These are phyloP conservation scores for Anacardium occidentale DNA, from an alignment of 345 rosid genomes.

Conservation along the genomic window DNA sequence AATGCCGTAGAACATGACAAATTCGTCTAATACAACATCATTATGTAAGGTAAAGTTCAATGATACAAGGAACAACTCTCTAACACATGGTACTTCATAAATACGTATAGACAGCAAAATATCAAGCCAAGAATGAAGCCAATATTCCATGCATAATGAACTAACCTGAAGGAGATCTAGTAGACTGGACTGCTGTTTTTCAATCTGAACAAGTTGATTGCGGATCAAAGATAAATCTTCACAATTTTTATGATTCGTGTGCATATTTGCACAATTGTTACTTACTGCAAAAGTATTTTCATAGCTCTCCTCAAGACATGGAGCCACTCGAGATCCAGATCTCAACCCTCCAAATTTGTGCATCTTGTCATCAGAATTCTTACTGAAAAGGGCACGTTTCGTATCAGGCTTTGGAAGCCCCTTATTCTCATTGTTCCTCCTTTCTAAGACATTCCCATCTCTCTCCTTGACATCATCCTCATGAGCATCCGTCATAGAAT, in stretches of 20 bases:
- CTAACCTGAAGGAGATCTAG: conserved; percentile 89
- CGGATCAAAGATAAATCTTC: conserved; percentile 80
- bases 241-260: conserved; percentile 57
- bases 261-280: conserved; percentile 48
- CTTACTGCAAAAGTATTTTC: conserved; percentile 36
- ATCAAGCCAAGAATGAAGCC: conserved; percentile 2
- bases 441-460: conserved; percentile 25
- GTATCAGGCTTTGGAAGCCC: conserved; percentile 40
- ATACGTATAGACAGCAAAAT: background rate
- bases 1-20: background rate
- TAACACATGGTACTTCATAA: background rate
- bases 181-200: conserved; percentile 85
- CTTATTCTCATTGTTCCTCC: conserved; percentile 24
- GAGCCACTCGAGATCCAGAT: conserved; percentile 60
- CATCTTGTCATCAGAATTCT: conserved; percentile 47
- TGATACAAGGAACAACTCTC: background rate
- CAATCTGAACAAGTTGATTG: conserved; percentile 84
- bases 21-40: background rate
- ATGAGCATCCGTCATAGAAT: conserved; percentile 31
- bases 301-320: conserved; percentile 41
- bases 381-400: conserved; percentile 44
- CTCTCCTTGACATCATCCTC: conserved; percentile 36
- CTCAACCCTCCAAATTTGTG: conserved; percentile 49
- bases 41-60: background rate
- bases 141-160: conserved; percentile 26